Conservation (phyloP, 768 basidiomycete genomes). For the Rhodosporidiobolus odoratus region DNA sequence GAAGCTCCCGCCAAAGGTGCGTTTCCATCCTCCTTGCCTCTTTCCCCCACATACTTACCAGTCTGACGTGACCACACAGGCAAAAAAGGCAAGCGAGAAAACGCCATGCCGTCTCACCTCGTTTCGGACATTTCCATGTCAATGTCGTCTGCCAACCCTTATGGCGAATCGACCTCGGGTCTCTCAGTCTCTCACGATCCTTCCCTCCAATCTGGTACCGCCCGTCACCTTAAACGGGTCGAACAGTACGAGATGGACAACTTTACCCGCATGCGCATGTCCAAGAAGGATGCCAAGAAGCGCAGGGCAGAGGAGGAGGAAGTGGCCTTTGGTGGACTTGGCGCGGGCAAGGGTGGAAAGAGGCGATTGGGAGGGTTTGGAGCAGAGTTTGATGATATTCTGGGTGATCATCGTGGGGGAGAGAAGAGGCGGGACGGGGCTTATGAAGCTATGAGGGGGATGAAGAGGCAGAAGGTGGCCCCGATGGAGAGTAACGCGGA, state of each 20-base stretch:
- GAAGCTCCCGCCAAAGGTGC: conserved; percentile 53
- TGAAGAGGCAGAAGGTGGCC: conserved; percentile 29
- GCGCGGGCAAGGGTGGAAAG: conserved; percentile 43
- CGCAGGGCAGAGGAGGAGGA: conserved; percentile 77
- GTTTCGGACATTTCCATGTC: conserved; percentile 28
- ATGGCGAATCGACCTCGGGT: conserved; percentile 47
- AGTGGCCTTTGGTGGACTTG: conserved; percentile 70
- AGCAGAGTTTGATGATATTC: conserved; percentile 77
- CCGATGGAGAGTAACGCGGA: conserved; percentile 21
- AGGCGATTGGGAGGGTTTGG: conserved; percentile 56
- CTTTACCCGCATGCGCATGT: conserved; percentile 82
- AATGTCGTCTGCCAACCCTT: conserved; percentile 41
- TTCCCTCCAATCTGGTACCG: conserved; percentile 45
- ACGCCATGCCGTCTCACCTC: conserved; percentile 40
- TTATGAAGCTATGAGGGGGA: conserved; percentile 71
- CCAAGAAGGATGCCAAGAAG: conserved; percentile 72
- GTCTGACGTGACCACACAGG: not conserved
- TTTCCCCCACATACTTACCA: not conserved
- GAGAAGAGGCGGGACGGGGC: conserved; percentile 59
- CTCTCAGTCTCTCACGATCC: conserved; percentile 45
- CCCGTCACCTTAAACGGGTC: conserved; percentile 70
- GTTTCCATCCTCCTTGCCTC: not conserved
- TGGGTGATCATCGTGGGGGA: conserved; percentile 46
- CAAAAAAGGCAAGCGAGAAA: conserved; percentile 49
- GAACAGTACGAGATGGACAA: conserved; percentile 91